Conservation (phyloP, 2,329 filamentous ascomycete species). For the Pezicula radicicola region DNA sequence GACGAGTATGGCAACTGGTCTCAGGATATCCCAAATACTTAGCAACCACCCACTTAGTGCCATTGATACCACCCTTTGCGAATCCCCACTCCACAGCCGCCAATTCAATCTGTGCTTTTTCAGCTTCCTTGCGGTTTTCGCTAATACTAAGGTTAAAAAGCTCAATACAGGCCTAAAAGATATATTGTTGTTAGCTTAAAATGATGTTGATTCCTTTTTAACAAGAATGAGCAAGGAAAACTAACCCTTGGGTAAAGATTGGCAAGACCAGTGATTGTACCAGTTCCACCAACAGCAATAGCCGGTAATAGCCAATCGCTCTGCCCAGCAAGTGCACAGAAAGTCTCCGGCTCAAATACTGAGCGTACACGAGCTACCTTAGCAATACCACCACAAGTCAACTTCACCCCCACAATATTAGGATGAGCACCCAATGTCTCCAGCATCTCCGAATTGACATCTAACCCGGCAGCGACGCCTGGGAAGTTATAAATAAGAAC, state of each 20-base stretch:
- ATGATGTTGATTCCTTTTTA: no score
- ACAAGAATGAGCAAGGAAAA: no score
- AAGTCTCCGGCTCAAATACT: constrained; percentile 44
- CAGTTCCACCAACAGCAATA: constrained; percentile 53
- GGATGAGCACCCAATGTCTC: constrained; percentile 26
- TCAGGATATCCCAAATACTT: constrained; percentile 50
- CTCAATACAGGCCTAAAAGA: constrained; percentile 37
- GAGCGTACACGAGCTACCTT: constrained; percentile 44
- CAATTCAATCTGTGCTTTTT: constrained; percentile 46
- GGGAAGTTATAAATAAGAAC: constrained; percentile 47
- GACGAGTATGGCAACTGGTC: constrained; percentile 47
- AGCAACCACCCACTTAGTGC: constrained; percentile 57
- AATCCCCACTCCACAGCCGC: constrained; percentile 54
- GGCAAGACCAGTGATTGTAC: constrained; percentile 60
- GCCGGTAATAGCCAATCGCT: constrained; percentile 63
- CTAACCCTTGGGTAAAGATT: constrained; percentile 43
- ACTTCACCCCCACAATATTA: constrained; percentile 34
- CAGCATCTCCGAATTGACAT: constrained; percentile 38
- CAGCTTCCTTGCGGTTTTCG: constrained; percentile 45
- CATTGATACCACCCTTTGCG: constrained; percentile 56
- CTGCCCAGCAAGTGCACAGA: constrained; percentile 46
- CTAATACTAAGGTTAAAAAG: constrained; percentile 45
- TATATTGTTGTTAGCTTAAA: constrained; percentile 27
- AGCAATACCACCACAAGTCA: constrained; percentile 35
- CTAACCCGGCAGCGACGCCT: constrained; percentile 37